phyloP scores from a whole-genome alignment of 768 basidiomycete genomes.

The Sporobolomyces roseus region DNA sequence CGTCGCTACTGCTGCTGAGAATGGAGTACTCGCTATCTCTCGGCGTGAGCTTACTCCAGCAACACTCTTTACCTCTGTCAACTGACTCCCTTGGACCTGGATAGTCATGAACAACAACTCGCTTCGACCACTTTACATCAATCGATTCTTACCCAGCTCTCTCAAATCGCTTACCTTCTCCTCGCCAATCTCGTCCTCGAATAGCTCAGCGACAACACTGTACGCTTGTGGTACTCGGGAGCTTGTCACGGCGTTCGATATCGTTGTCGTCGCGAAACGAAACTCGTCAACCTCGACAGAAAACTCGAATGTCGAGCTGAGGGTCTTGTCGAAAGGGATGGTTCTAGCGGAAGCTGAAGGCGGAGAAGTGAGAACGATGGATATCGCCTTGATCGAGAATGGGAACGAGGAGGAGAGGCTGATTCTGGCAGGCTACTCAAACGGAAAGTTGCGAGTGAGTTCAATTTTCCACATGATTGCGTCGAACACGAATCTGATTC shows the following conservation, averaged over 20 bases:
- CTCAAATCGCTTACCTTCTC: slow-evolving; percentile 23
- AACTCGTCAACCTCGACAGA: neutral
- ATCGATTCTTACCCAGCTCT: slow-evolving; percentile 14
- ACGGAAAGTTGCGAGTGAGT: slow-evolving; percentile 1
- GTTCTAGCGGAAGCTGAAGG: slow-evolving; percentile 12
- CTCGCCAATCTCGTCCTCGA: neutral
- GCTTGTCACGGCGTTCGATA: slow-evolving; percentile 6
- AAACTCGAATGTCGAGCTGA: neutral
- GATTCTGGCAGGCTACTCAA: slow-evolving; percentile 12
- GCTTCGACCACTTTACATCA: neutral
- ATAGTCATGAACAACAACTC: neutral
- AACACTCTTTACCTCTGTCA: neutral
- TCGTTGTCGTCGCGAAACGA: neutral
- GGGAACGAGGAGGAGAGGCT: neutral
- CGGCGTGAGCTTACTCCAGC: neutral
- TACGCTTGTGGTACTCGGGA: slow-evolving; percentile 22
- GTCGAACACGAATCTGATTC: neutral
- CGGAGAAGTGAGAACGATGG: slow-evolving; percentile 29
- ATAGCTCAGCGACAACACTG: neutral
- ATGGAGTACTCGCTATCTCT: slow-evolving; percentile 15
- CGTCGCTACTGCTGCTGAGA: slow-evolving; percentile 22
- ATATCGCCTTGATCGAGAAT: neutral
- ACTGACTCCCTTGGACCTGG: neutral
- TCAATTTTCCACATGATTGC: too few species aligned
- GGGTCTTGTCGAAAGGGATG: neutral